These are phyloP conservation scores for Rubia tinctorum DNA, from an alignment of 305 asterid genomes.

Conservation along the genomic window DNA sequence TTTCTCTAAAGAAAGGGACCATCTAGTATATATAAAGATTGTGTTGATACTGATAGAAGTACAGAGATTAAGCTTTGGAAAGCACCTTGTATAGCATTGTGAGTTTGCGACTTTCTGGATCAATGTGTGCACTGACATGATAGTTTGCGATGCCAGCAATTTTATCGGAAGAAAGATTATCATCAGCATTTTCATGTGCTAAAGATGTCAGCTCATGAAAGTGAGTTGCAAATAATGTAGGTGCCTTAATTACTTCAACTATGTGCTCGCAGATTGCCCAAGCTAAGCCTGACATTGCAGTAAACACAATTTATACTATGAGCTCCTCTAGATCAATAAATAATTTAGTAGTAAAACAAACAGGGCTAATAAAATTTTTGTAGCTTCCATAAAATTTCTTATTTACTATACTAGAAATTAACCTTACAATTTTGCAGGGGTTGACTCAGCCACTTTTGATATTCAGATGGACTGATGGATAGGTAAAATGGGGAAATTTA, in stretches of 20 bases:
- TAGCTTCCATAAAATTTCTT: not conserved
- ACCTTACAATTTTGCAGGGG: not conserved
- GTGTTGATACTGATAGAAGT: not conserved
- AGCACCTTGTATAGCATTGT: constrained; percentile 97
- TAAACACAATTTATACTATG: constrained; percentile 2
- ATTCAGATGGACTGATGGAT: not conserved
- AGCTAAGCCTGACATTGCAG: constrained; percentile 68
- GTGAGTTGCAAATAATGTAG: constrained; percentile 96
- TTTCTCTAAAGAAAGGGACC: not conserved
- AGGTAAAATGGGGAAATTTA: not conserved
- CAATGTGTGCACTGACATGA: constrained; percentile 98
- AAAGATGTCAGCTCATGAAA: constrained; percentile 97
- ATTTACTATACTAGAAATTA: too few relatives aligned
- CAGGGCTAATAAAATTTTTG: not conserved
- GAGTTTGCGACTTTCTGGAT: constrained; percentile 79
- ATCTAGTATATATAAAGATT: not conserved
- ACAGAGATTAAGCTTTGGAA: constrained; percentile 9
- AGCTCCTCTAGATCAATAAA: not conserved
- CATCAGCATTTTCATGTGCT: constrained; percentile 49
- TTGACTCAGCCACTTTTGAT: not conserved
- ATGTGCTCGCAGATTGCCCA: constrained; percentile 99
- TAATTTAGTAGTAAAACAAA: not conserved
- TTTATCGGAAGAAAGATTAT: constrained; percentile 41
- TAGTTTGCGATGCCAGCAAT: constrained; percentile 73
- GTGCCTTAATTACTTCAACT: constrained; percentile 78